A percentile compares a stretch with the other conserved stretches of the same genome.
phyloP scores from a whole-genome alignment of 768 basidiomycete species.

The Agaricus sinodeliciosus region DNA sequence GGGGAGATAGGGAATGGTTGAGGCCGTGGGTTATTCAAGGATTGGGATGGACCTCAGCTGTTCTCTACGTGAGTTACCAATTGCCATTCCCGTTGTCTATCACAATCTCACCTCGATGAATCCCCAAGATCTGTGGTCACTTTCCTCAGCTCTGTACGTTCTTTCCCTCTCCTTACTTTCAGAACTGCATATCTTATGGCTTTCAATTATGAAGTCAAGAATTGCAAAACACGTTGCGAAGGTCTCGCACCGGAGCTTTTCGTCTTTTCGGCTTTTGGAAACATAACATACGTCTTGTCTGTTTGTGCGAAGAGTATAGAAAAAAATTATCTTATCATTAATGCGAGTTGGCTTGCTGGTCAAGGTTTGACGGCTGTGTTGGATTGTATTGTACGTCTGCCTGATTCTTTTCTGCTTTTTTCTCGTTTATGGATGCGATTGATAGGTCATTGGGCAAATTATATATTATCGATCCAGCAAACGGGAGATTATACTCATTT shows the following conservation, averaged over 20 bases:
- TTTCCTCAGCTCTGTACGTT: conserved; percentile 62
- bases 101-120: conserved; percentile 15
- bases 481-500: neutral
- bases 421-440: neutral
- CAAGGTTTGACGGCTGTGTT: neutral
- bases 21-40: conserved; percentile 60
- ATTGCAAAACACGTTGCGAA: conserved; percentile 80
- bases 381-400: conserved; percentile 1
- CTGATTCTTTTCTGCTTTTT: neutral
- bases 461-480: conserved; percentile 4
- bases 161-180: conserved; percentile 10
- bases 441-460: conserved; percentile 6
- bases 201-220: conserved; percentile 61
- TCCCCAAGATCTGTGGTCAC: conserved; percentile 53
- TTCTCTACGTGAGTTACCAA: conserved; percentile 62
- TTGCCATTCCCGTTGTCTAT: conserved; percentile 11
- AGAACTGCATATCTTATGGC: no score
- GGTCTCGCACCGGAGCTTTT: conserved; percentile 90
- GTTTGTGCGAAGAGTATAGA: conserved; percentile 74
- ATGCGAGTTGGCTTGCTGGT: conserved; percentile 72
- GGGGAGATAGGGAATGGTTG: conserved; percentile 22
- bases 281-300: conserved; percentile 72
- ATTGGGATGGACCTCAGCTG: conserved; percentile 83
- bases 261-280: conserved; percentile 86
- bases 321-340: conserved; percentile 65